Base-by-base conservation (phyloP, 2,329 filamentous ascomycete species). In the Sarocladium brachiariae region DNA sequence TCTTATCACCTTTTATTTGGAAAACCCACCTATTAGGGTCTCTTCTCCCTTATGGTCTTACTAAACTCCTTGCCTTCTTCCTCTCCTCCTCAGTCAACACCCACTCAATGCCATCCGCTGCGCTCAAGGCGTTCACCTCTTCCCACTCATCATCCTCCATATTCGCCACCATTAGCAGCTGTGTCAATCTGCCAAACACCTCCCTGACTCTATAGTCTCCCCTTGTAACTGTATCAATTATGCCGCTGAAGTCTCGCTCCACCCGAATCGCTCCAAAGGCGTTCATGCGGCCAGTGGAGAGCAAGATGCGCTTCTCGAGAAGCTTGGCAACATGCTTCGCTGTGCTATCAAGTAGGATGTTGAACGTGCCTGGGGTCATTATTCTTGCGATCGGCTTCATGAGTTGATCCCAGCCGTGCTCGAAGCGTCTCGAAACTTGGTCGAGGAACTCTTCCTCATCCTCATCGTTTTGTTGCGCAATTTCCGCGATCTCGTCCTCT, bases 121-220 rank as follows among this genome's bases (percentile, higher is more conserved):
- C 75, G 27, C 73, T 68, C 21, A 64, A 53, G 35, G 75, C 69
- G 6, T 67, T 61, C 34, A 91, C 67, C 66, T 93, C 89, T 45
- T 92, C 87, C 87, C 90, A 96, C 68, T 96, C 92, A 52, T 96
- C 91, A 30, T 93, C 88, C 64, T 96, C 91, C 89, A 96, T 95
- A 58, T 91, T 92, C 63, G 92, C 83, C 14, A 96, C 81, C 74
- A 95, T 81, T 52, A 87, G 81, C 59, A 96, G 84, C 74, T 96
- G 89, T 53, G 78, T 76, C 52, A 87, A 87, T 60, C 84, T 81
- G 24, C 78, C 75, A 70, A 96, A 96, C 2, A 79, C 69, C 61
- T 95, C 90, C 27, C 89, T 75, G 31, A 93, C 78, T 2, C 80
- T 80, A 63, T 95, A 96, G 60, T 87, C 83, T 3, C 84, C 87